Conservation (phyloP, 805 yeast genomes). For the Monosporozyma unispora region DNA sequence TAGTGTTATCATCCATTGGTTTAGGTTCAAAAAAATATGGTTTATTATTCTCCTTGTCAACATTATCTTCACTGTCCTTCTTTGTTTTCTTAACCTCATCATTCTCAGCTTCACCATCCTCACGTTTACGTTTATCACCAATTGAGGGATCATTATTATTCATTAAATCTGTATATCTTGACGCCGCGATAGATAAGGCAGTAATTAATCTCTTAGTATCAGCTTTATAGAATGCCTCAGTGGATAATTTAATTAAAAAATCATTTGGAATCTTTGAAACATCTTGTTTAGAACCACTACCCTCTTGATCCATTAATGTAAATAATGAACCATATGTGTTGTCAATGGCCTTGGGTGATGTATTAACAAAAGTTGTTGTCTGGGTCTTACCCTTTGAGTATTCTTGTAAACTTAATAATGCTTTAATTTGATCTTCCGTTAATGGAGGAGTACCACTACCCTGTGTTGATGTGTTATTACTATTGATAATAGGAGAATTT, state of each 20-base stretch:
- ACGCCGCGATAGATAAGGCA: slow-evolving; percentile 60
- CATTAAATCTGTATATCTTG: slow-evolving; percentile 49
- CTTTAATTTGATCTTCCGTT: background rate
- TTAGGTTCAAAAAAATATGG: slow-evolving; percentile 33
- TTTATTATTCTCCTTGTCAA: slow-evolving; percentile 4
- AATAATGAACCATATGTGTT: slow-evolving; percentile 55
- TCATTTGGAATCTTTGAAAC: slow-evolving; percentile 54
- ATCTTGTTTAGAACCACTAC: slow-evolving; percentile 52
- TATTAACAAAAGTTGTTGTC: slow-evolving; percentile 24
- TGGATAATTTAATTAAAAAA: slow-evolving; percentile 53
- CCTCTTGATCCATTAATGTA: slow-evolving; percentile 52
- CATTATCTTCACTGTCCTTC: slow-evolving; percentile 24
- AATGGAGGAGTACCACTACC: background rate
- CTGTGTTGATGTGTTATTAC: slow-evolving; percentile 10
- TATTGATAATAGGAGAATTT: background rate
- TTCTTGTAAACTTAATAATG: slow-evolving; percentile 13
- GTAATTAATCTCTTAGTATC: slow-evolving; percentile 45
- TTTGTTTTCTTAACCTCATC: slow-evolving; percentile 21
- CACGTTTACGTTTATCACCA: background rate
- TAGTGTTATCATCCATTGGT: slow-evolving; percentile 42
- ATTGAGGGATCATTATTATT: slow-evolving; percentile 7
- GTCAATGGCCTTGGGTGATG: slow-evolving; percentile 32
- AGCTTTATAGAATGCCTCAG: slow-evolving; percentile 54
- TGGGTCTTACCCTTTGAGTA: slow-evolving; percentile 23
- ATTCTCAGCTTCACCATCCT: background rate